Evolutionary conservation across 441 rosid genomes (phyloP).

Genomic region (Manihot esculenta): DNA sequence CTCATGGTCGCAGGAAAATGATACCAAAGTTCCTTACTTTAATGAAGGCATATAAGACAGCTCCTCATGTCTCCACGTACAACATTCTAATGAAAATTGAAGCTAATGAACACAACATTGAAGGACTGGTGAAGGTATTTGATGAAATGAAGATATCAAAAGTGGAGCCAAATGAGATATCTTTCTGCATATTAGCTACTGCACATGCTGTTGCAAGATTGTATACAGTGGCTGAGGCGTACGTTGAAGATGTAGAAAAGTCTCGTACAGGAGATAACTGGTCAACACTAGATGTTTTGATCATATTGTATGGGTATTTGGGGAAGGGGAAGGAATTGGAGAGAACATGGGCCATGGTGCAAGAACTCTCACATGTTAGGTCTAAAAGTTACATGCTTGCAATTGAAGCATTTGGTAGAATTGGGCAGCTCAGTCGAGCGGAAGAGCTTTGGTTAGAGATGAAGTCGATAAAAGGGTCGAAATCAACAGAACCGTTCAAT

Average conservation of each 20-base stretch:
- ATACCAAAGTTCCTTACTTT: slow-evolving; percentile 69
- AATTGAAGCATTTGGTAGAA: slow-evolving; percentile 72
- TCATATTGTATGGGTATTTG: slow-evolving; percentile 67
- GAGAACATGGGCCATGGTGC: slow-evolving; percentile 56
- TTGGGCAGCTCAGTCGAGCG: slow-evolving; percentile 49
- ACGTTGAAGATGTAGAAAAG: slow-evolving; percentile 71
- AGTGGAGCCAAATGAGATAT: slow-evolving; percentile 78
- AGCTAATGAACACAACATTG: slow-evolving; percentile 78
- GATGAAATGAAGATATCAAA: slow-evolving; percentile 54
- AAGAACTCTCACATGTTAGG: slow-evolving; percentile 57
- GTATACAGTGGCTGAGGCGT: slow-evolving; percentile 69
- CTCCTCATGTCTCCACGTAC: slow-evolving; percentile 77
- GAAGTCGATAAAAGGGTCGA: slow-evolving; percentile 50
- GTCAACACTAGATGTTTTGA: slow-evolving; percentile 80
- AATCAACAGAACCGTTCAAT: slow-evolving; percentile 69
- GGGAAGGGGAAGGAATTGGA: slow-evolving; percentile 60
- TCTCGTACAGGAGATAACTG: slow-evolving; percentile 67
- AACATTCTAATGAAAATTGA: slow-evolving; percentile 89
- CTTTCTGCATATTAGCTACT: slow-evolving; percentile 77
- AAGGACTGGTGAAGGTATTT: slow-evolving; percentile 58
- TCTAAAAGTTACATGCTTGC: slow-evolving; percentile 62
- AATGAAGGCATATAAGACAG: slow-evolving; percentile 83
- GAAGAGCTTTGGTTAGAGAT: slow-evolving; percentile 81
- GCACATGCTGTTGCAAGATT: slow-evolving; percentile 84
- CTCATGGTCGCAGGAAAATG: slow-evolving; percentile 58